Evolutionary conservation across 192 early-diverging fungal species (phyloP).

Genomic region (Helicostylum pulchrum): DNA sequence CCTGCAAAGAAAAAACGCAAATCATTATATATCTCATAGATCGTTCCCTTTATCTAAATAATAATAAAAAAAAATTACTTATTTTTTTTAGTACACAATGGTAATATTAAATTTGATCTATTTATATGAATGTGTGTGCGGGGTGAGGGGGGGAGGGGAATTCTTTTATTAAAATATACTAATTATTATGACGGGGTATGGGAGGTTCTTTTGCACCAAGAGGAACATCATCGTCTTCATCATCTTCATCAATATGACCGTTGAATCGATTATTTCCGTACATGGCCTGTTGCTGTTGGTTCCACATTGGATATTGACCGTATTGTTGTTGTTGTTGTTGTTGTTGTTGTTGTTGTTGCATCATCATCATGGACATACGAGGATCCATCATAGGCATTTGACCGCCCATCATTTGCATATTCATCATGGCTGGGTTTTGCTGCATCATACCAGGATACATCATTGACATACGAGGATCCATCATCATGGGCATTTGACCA

Average conservation of each 20-base stretch:
- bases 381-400: conserved; percentile 30
- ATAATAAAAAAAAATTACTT: too few relatives aligned
- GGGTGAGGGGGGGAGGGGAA: neutral
- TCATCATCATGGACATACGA: conserved; percentile 18
- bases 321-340: conserved; percentile 9
- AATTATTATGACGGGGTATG: conserved; percentile 7
- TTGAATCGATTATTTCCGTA: conserved; percentile 8
- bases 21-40: too few relatives aligned
- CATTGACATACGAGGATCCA: conserved; percentile 27
- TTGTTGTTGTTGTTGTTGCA: too few relatives aligned
- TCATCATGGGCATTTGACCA: conserved; percentile 22
- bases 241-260: conserved; percentile 16
- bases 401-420: conserved; percentile 21
- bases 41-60: too few relatives aligned
- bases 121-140: neutral
- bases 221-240: conserved; percentile 36
- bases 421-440: conserved; percentile 19
- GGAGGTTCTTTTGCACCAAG: conserved; percentile 21
- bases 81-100: too few relatives aligned
- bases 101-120: too few relatives aligned
- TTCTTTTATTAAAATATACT: neutral
- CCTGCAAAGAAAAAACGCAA: too few relatives aligned
- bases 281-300: conserved; percentile 20
- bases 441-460: conserved; percentile 18
- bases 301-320: conserved; percentile 16